Evolutionary conservation across 1,284 basidiomycete species (phyloP).

Genomic region (Moniliella sp.): DNA sequence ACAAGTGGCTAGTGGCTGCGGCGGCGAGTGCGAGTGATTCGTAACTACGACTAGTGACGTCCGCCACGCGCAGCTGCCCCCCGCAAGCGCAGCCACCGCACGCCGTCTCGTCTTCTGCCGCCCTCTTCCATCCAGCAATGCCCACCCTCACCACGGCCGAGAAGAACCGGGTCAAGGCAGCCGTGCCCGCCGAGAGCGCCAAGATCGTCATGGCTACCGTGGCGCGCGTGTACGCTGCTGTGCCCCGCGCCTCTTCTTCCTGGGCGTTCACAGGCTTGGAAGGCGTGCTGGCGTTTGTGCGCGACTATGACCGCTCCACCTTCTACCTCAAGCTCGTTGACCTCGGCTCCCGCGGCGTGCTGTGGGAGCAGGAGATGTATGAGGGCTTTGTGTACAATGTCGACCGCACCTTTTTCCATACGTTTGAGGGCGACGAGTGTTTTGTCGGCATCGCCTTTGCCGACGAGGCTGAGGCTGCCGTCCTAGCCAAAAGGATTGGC

Average conservation of each 20-base stretch:
- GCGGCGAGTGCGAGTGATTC: no score
- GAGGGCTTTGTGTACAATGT: constrained; percentile 60
- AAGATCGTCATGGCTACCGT: constrained; percentile 31
- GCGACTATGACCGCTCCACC: constrained; percentile 6
- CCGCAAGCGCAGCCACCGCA: no score
- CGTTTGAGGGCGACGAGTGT: constrained; percentile 69
- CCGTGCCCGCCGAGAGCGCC: constrained; percentile 19
- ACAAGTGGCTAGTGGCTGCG: no score
- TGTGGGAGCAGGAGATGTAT: constrained; percentile 86
- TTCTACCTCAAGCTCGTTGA: constrained; percentile 26
- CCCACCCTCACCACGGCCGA: constrained; percentile 25
- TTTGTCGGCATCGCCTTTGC: constrained; percentile 79
- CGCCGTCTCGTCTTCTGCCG: no score
- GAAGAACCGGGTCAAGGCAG: constrained; percentile 29
- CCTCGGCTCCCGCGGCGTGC: constrained; percentile 54
- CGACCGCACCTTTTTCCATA: constrained; percentile 78
- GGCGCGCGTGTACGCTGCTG: constrained; percentile 24
- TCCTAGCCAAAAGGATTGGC: constrained; percentile 70
- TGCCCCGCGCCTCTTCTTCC: constrained; percentile 3
- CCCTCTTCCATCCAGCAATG: no score
- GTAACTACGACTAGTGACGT: no score
- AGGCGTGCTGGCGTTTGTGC: constrained; percentile 26
- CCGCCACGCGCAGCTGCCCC: no score
- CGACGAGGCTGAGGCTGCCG: constrained; percentile 62
- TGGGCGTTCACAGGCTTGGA: constrained; percentile 28